Evolutionary conservation across 2,329 filamentous ascomycete genomes (phyloP), one percentile per base, ranked within the genome.

Genomic region (Monilinia polystroma): DNA sequence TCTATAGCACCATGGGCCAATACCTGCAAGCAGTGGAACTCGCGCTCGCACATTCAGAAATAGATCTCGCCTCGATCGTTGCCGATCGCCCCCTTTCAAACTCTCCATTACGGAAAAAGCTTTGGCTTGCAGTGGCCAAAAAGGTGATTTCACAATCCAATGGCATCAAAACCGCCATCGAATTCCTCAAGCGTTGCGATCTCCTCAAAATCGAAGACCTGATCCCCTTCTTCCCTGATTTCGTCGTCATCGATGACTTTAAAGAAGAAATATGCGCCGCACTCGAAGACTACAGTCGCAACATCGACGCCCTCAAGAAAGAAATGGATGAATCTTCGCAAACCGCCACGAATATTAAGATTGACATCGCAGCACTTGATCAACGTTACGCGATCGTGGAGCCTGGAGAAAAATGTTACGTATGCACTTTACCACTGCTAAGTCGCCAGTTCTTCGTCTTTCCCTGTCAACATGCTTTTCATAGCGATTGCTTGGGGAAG

Each of bases 221-320:
- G 41, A 98, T 99, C 52, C 95, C 95, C 0, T 97, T 99, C 81
- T 99, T 99, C 80, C 95, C 95, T 0, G 95, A 99, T 77, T 99
- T 99, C 76, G 93, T 98, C 32, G 91, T 98, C 63, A 98, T 99
- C 69, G 95, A 99, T 76, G 95, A 98, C 78, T 99, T 99, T 84
- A 97, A 98, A 76, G 93, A 98, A 70, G 95, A 99, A 77, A 98
- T 99, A 49, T 99, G 95, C 79, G 83, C 87, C 0, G 95, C 96
- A 0, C 84, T 99, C 1, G 95, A 99, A 78, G 91, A 96, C 70
- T 99, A 99, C 80, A 91, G 88, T 57, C 90, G 91, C 49, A 92
- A 92, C 72, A 99, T 99, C 72, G 95, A 98, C 74, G 83, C 82
- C 1, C 81, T 99, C 51, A 93, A 93, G 75, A 87, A 89, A 71